A percentile compares a stretch with the other conserved stretches of the same genome.
phyloP scores from a whole-genome alignment of 768 basidiomycete genomes.

The Pholiota molesta region DNA sequence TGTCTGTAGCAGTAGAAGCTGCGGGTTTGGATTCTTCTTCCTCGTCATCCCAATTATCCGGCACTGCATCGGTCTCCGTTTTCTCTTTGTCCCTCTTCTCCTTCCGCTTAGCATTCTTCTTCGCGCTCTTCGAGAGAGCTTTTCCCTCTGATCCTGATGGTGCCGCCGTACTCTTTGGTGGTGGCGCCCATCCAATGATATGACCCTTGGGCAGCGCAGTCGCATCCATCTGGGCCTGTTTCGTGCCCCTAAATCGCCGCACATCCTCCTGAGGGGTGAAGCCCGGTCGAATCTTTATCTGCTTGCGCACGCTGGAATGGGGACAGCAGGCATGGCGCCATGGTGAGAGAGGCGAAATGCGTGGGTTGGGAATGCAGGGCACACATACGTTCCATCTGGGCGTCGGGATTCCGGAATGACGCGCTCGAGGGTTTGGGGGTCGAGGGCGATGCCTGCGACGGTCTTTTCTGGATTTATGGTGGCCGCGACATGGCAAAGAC shows the following conservation, averaged over 20 bases:
- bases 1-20: conserved; percentile 20
- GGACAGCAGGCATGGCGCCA: conserved; percentile 11
- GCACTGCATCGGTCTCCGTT: conserved; percentile 44
- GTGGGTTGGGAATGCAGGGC: conserved; percentile 7
- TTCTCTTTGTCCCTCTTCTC: conserved; percentile 67
- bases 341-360: conserved; percentile 18
- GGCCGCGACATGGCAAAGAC: conserved; percentile 67
- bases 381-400: conserved; percentile 81
- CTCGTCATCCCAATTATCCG: conserved; percentile 80
- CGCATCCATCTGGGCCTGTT: conserved; percentile 73
- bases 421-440: conserved; percentile 85
- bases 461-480: conserved; percentile 69
- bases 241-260: conserved; percentile 78
- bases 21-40: conserved; percentile 44
- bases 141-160: conserved; percentile 33
- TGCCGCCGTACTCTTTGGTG: conserved; percentile 45
- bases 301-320: conserved; percentile 72
- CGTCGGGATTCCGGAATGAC: conserved; percentile 86
- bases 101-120: conserved; percentile 78
- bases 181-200: conserved; percentile 79
- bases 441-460: conserved; percentile 78
- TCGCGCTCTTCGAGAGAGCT: conserved; percentile 77
- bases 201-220: conserved; percentile 73
- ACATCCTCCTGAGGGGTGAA: conserved; percentile 96
- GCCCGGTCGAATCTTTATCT: conserved; percentile 88